Conservation (phyloP, 768 basidiomycete species). For the Mrakia gelida region DNA sequence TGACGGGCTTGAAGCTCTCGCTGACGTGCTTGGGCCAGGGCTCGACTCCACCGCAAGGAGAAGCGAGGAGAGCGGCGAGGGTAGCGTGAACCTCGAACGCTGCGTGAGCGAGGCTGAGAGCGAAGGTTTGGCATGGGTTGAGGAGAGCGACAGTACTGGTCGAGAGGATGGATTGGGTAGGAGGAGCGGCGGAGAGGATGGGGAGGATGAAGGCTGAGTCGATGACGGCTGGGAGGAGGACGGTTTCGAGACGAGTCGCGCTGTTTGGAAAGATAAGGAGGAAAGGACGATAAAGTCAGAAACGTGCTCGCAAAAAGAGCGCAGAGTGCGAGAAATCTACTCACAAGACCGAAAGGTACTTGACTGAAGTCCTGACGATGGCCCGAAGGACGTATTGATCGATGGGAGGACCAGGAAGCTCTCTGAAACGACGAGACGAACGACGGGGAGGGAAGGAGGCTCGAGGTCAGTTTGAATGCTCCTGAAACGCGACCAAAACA, state of each 20-base stretch:
- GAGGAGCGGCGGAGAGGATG: constrained; percentile 17
- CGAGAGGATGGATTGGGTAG: constrained; percentile 3
- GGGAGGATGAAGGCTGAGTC: constrained; percentile 28
- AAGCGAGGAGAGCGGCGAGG: constrained; percentile 4
- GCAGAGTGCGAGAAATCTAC: background rate
- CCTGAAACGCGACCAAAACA: no score
- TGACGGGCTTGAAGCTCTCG: constrained; percentile 27
- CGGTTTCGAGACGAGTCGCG: constrained; percentile 29
- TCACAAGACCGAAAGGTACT: constrained; percentile 34
- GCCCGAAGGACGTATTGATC: constrained; percentile 31
- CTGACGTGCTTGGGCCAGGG: constrained; percentile 25
- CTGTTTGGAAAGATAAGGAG: constrained; percentile 1
- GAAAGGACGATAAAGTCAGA: background rate
- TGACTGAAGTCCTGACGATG: constrained; percentile 30
- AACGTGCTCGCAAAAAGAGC: background rate
- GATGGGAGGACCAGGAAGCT: constrained; percentile 30
- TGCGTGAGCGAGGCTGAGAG: constrained; percentile 29
- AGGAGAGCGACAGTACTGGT: constrained; percentile 21
- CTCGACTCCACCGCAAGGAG: constrained; percentile 6
- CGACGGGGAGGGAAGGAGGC: background rate
- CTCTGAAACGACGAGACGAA: constrained; percentile 3
- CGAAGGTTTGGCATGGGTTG: constrained; percentile 31
- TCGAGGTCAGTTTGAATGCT: background rate
- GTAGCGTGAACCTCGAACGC: constrained; percentile 30
- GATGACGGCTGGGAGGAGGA: constrained; percentile 28